These are phyloP conservation scores for Dothideomycetes sp. DNA, from an alignment of 2,329 filamentous ascomycete species.

Conservation along the genomic window DNA sequence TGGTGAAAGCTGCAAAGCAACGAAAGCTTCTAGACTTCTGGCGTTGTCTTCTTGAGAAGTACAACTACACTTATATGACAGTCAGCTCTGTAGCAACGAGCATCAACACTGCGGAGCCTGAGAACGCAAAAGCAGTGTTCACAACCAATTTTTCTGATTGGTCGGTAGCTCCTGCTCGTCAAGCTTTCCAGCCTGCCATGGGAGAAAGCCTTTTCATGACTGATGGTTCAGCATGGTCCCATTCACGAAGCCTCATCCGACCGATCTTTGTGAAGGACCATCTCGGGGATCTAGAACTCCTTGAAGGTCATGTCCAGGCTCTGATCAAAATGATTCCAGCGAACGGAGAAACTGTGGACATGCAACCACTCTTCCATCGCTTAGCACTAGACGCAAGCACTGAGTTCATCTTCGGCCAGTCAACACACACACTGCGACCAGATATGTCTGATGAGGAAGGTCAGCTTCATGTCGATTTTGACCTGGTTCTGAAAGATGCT, in stretches of 20 bases:
- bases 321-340: conserved; percentile 48
- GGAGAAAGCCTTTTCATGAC: conserved; percentile 33
- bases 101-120: conserved; percentile 34
- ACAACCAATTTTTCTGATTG: conserved; percentile 37
- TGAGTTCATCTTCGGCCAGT: conserved; percentile 52
- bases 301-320: conserved; percentile 48
- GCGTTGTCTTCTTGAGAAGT: conserved; percentile 1
- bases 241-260: conserved; percentile 35
- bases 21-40: conserved; percentile 6
- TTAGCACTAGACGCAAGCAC: conserved; percentile 56
- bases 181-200: conserved; percentile 28
- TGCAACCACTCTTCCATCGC: conserved; percentile 51
- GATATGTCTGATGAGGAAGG: conserved; percentile 8
- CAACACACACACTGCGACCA: conserved; percentile 12
- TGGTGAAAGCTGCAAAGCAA: conserved; percentile 4
- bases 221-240: conserved; percentile 29
- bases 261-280: conserved; percentile 44
- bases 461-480: conserved; percentile 10
- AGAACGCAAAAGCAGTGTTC: conserved; percentile 37
- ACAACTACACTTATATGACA: conserved; percentile 29
- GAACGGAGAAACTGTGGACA: conserved; percentile 44
- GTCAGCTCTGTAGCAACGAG: conserved; percentile 18
- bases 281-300: conserved; percentile 43
- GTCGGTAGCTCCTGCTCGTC: conserved; percentile 20
- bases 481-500: conserved; percentile 8